These are phyloP conservation scores for Euphrasia arctica DNA, from an alignment of 305 asterid genomes.

Conservation along the genomic window DNA sequence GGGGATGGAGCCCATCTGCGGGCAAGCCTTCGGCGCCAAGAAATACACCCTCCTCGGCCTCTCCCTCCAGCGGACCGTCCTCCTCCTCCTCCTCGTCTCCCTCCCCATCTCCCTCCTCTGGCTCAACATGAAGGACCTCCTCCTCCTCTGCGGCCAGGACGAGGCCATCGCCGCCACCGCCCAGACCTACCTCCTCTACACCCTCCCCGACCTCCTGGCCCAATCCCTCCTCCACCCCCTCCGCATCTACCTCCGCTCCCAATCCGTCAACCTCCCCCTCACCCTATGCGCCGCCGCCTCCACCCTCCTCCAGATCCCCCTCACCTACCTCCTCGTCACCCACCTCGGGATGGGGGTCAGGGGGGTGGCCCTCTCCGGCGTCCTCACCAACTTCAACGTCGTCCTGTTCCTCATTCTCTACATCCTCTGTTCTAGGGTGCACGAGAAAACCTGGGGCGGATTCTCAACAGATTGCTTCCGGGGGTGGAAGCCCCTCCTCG, in stretches of 20 bases:
- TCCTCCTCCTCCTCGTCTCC: constrained; percentile 36
- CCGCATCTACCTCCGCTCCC: constrained; percentile 47
- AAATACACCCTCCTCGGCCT: constrained; percentile 60
- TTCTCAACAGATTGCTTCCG: constrained; percentile 35
- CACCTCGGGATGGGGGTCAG: constrained; percentile 36
- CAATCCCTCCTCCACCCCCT: constrained; percentile 48
- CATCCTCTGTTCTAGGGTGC: constrained; percentile 32
- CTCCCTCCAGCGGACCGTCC: constrained; percentile 55
- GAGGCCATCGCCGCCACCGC: constrained; percentile 42
- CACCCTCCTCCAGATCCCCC: constrained; percentile 39
- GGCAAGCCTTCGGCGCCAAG: constrained; percentile 78
- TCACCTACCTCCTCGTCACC: constrained; percentile 37
- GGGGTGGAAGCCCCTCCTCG: constrained; percentile 3
- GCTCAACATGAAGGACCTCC: constrained; percentile 42
- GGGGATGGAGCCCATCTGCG: constrained; percentile 88
- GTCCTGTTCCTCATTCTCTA: constrained; percentile 34
- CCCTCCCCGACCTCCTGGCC: constrained; percentile 40
- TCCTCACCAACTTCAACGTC: constrained; percentile 47
- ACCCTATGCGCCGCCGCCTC: constrained; percentile 42
- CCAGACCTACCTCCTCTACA: constrained; percentile 38
- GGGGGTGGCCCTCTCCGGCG: constrained; percentile 48
- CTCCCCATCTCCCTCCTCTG: constrained; percentile 41
- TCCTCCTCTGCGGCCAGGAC: constrained; percentile 45
- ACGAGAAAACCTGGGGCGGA: constrained; percentile 41
- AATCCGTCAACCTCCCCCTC: constrained; percentile 46